Percentiles rank a stretch among this genome's conserved stretches.
Conservation (phyloP, 768 basidiomycete genomes). For the Pulveroboletus sp. region DNA sequence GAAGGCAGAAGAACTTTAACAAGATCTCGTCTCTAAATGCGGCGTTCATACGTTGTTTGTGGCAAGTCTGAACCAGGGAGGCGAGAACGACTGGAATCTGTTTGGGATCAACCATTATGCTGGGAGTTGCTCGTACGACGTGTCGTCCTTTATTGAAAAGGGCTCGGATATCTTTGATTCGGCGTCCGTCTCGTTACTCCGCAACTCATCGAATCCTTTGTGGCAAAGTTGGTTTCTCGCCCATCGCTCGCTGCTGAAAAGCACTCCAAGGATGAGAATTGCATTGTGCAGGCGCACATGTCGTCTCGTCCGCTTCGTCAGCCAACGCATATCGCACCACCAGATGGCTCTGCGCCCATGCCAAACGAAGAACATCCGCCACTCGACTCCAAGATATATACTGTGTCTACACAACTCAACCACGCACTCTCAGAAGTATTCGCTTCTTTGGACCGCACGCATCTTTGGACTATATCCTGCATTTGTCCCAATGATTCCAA, state of each 20-base stretch:
- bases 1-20: conserved; percentile 69
- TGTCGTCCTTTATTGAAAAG: conserved; percentile 64
- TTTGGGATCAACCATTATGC: conserved; percentile 92
- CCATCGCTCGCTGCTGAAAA: conserved; percentile 80
- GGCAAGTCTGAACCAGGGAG: conserved; percentile 46
- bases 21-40: conserved; percentile 66
- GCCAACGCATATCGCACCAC: conserved; percentile 51
- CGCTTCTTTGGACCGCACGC: conserved; percentile 55
- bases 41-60: conserved; percentile 77
- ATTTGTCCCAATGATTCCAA: conserved; percentile 89
- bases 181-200: conserved; percentile 75
- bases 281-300: conserved; percentile 85
- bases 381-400: conserved; percentile 78
- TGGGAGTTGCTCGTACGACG: conserved; percentile 72
- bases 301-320: conserved; percentile 76
- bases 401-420: conserved; percentile 79
- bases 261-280: conserved; percentile 72
- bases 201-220: conserved; percentile 71
- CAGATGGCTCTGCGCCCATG: conserved; percentile 28
- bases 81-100: conserved; percentile 46
- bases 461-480: conserved; percentile 74
- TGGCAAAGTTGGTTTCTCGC: conserved; percentile 80
- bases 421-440: conserved; percentile 73
- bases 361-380: conserved; percentile 50
- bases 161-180: conserved; percentile 78